Conservation (phyloP, 2,329 filamentous ascomycete genomes). For the Rosellinia necatrix region DNA sequence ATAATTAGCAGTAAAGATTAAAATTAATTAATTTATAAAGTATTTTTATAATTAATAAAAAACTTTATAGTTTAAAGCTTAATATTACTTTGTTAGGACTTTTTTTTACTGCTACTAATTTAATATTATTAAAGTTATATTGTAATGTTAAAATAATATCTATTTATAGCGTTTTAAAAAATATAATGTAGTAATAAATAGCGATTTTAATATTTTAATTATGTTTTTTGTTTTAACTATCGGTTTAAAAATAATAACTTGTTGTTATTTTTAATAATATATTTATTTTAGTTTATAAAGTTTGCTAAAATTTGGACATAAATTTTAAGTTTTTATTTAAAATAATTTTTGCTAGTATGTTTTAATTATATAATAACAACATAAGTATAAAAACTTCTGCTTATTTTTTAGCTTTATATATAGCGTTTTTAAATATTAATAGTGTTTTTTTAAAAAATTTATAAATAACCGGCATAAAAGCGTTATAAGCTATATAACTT, state of each 20-base stretch:
- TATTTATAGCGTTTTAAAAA: background rate
- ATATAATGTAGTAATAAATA: conserved; percentile 9
- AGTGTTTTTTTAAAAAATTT: background rate
- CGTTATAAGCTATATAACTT: background rate
- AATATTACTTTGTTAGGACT: conserved; percentile 2
- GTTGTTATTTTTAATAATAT: background rate
- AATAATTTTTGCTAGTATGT: conserved; percentile 3
- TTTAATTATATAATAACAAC: conserved; percentile 1
- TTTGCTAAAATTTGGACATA: conserved; percentile 6
- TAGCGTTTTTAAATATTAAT: background rate
- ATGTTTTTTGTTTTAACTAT: background rate
- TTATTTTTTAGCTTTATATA: conserved; percentile 1
- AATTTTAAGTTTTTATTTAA: conserved; percentile 4
- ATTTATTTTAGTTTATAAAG: background rate
- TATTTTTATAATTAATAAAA: conserved; percentile 7
- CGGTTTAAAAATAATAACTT: conserved; percentile 3
- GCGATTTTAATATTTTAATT: conserved; percentile 14
- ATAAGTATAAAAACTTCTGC: background rate
- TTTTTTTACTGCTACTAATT: background rate
- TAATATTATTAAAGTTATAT: conserved; percentile 15
- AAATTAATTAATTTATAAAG: background rate
- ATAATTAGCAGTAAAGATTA: background rate
- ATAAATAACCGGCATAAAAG: background rate
- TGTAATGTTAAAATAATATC: conserved; percentile 4
- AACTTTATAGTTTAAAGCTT: background rate